phyloP scores from a whole-genome alignment of 1,284 basidiomycete genomes.

The Malassezia equina region DNA sequence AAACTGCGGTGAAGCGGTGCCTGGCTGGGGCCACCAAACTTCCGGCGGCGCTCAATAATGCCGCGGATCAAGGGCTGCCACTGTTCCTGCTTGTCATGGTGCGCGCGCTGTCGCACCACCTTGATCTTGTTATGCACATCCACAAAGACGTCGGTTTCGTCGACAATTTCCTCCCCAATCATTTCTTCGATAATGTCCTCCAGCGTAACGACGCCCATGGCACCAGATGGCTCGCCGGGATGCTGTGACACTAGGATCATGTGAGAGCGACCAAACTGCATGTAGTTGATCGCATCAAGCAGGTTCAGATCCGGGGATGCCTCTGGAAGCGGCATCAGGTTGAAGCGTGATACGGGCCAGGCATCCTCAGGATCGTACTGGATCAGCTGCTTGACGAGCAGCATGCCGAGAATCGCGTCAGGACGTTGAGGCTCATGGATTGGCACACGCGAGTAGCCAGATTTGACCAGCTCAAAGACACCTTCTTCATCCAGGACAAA shows the following conservation, averaged over 20 bases:
- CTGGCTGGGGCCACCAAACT: constrained; percentile 31
- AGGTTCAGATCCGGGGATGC: constrained; percentile 67
- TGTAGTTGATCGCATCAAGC: constrained; percentile 51
- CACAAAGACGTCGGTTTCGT: constrained; percentile 46
- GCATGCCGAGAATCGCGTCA: constrained; percentile 70
- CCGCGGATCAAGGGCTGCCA: constrained; percentile 45
- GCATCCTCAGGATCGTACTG: constrained; percentile 76
- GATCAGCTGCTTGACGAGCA: constrained; percentile 66
- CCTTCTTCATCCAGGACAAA: constrained; percentile 68
- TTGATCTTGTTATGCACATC: constrained; percentile 43
- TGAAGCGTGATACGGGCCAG: constrained; percentile 58
- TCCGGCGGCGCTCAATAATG: constrained; percentile 44
- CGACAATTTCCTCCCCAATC: constrained; percentile 45
- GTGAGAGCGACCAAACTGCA: constrained; percentile 87
- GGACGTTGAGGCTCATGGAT: constrained; percentile 69
- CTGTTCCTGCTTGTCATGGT: constrained; percentile 15
- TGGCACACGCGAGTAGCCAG: constrained; percentile 85
- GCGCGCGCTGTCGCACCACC: constrained; percentile 23
- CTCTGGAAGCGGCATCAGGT: constrained; percentile 68
- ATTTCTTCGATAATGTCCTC: constrained; percentile 58
- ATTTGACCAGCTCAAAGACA: constrained; percentile 56
- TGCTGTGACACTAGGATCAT: constrained; percentile 73
- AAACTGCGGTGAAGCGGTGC: constrained; percentile 33
- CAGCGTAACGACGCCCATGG: constrained; percentile 51
- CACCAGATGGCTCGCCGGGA: constrained; percentile 69